Evolutionary conservation across 345 rosid genomes (phyloP), one percentile per base, ranked within the genome.

Genomic region (Trapa bicornis): DNA sequence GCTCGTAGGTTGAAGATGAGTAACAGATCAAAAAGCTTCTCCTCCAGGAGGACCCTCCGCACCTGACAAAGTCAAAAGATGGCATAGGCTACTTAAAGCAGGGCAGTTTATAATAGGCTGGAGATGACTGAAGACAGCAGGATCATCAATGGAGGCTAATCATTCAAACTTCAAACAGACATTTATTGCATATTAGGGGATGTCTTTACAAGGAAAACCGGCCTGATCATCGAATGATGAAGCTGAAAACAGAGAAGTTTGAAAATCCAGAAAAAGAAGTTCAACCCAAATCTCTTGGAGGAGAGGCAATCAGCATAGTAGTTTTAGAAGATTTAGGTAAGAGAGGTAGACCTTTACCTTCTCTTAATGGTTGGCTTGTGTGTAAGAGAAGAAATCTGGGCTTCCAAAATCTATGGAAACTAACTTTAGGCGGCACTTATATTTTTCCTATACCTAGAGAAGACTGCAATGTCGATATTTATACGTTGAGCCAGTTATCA

Each of bases 101-200:
- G 57, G 4, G 57, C 8, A 7, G 11, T 11, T 45, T 11, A 7
- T 45, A 45, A 45, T 41, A 41, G 13, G 38, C 63, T 32, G 6
- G 35, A 9, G 63, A 58, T 38, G 13, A 58, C 38, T 32, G 14
- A 29, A 58, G 29, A 57, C 61, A 29, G n/a, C 57, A 52, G 37
- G 2, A 4, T 22, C 43, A 41, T 41, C 43, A 8, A 41, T 41
- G 43, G 43, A 6, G 47, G 64, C 47, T 53, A 17, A 48, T 50
- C 39, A 29, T 60, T 71, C 72, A 74, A 65, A 45, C 29, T 60
- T 71, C 72, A 74, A 65, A 72, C 72, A 7, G 39, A 54, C 37
- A 62, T 11, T 17, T 57, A 56, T 68, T 72, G 65, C 65, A 47
- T 79, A 70, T 80, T 69, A 81, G 61, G 61, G 81, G 74, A 67